These are phyloP conservation scores for Anthracocystis setariae DNA, from an alignment of 1,284 basidiomycete genomes.

Conservation along the genomic window DNA sequence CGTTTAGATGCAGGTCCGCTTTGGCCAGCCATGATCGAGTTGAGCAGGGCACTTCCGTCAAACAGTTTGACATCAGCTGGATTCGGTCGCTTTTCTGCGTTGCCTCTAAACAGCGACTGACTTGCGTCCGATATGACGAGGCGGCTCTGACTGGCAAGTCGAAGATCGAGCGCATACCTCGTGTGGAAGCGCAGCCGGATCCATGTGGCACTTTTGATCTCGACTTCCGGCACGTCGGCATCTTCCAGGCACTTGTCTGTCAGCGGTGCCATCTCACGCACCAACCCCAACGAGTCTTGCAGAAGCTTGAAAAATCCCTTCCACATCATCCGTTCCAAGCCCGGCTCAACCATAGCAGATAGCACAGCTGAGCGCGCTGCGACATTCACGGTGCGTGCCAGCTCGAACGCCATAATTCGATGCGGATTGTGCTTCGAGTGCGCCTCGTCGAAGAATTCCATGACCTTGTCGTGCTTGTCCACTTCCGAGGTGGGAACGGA, in stretches of 20 bases:
- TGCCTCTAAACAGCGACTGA: conserved; percentile 27
- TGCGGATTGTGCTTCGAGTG: conserved; percentile 69
- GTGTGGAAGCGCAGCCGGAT: conserved; percentile 78
- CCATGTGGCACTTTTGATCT: conserved; percentile 82
- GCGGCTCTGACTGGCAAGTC: conserved; percentile 76
- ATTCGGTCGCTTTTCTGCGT: too few relatives aligned
- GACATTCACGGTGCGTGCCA: conserved; percentile 39
- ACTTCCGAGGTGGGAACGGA: conserved; percentile 18
- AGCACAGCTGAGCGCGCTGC: conserved; percentile 71
- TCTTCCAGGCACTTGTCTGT: conserved; percentile 69
- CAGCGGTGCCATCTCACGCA: conserved; percentile 76
- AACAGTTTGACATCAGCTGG: too few relatives aligned
- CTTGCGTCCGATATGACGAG: conserved; percentile 43
- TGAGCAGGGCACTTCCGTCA: conserved; percentile 23
- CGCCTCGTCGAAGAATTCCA: conserved; percentile 76
- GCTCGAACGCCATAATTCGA: conserved; percentile 36
- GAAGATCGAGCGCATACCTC: conserved; percentile 80
- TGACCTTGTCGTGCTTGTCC: conserved; percentile 66
- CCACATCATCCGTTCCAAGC: conserved; percentile 38
- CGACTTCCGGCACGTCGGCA: conserved; percentile 71
- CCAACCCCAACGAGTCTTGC: conserved; percentile 78
- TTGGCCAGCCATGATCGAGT: conserved; percentile 16
- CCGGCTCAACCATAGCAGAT: conserved; percentile 13
- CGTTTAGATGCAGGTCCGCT: neutral
- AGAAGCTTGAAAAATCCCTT: conserved; percentile 66